phyloP scores from a whole-genome alignment of 2,329 filamentous ascomycete species.

The Dendryphion nanum region DNA sequence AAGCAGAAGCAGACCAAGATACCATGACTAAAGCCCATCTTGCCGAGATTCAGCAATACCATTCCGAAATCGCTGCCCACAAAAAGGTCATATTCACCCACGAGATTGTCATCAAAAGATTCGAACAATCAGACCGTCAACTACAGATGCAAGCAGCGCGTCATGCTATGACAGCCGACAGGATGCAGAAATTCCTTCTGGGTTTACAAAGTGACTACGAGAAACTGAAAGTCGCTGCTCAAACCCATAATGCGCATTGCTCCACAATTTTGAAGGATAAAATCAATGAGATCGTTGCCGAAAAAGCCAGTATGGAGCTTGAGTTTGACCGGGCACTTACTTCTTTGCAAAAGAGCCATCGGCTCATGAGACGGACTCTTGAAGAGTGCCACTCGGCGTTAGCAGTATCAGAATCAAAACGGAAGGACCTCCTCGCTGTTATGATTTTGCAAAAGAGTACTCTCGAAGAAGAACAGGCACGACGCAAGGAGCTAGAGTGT shows the following conservation, averaged over 20 bases:
- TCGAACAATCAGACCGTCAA: constrained; percentile 1
- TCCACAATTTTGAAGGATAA: constrained; percentile 12
- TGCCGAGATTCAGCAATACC: not conserved
- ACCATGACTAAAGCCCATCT: not conserved
- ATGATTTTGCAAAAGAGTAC: constrained; percentile 10
- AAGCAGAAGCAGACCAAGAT: too few relatives aligned
- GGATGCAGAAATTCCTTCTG: constrained; percentile 21
- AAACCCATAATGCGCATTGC: constrained; percentile 12
- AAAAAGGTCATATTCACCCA: constrained; percentile 1
- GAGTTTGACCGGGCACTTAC: constrained; percentile 13
- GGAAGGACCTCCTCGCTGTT: constrained; percentile 8
- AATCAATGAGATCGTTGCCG: constrained; percentile 17
- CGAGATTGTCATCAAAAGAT: not conserved
- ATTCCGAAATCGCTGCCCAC: constrained; percentile 2
- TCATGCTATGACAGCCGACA: constrained; percentile 15
- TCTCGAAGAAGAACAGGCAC: constrained; percentile 21
- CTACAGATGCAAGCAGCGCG: constrained; percentile 4
- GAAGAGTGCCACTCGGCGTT: constrained; percentile 17
- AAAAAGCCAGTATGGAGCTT: constrained; percentile 16
- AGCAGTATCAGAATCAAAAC: constrained; percentile 9
- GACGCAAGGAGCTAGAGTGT: constrained; percentile 19
- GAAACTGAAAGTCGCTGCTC: constrained; percentile 13
- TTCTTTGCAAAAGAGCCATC: constrained; percentile 11
- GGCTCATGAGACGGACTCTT: constrained; percentile 11
- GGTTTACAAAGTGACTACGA: constrained; percentile 30